phyloP scores from a whole-genome alignment of 352 stramenopile genomes.

The Phytophthora syringae region DNA sequence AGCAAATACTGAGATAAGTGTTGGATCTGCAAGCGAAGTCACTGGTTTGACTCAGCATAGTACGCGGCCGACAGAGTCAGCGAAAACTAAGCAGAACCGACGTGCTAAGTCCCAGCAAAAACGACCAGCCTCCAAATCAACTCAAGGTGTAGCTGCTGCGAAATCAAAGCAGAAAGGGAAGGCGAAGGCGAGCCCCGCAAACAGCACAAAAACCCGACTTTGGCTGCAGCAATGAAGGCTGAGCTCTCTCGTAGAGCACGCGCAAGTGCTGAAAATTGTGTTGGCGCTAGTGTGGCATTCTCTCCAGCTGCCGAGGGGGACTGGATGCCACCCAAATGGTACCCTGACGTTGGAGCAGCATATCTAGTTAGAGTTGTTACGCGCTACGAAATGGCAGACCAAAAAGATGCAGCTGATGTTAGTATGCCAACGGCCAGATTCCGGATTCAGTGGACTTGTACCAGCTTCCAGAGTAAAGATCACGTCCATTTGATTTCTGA shows the following conservation, averaged over 20 bases:
- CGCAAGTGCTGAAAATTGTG: not conserved
- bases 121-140: no score
- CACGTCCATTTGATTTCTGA: constrained; percentile 1
- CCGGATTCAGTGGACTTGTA: not conserved
- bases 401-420: not conserved
- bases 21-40: no score
- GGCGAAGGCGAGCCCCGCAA: no score
- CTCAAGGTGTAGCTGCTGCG: no score
- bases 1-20: no score
- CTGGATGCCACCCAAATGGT: not conserved
- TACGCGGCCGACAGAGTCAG: no score
- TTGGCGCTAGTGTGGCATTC: constrained; percentile 2
- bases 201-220: no score
- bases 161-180: no score
- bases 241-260: not conserved
- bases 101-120: no score
- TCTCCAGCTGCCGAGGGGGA: not conserved
- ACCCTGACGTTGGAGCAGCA: not conserved
- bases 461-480: not conserved
- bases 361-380: constrained; percentile 3
- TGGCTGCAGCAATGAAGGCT: not conserved
- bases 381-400: not conserved
- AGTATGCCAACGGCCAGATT: not conserved
- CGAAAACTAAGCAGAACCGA: no score
- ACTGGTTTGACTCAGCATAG: no score